Evolutionary conservation across 2,329 filamentous ascomycete genomes (phyloP).

Genomic region (Fusarium zealandicum): DNA sequence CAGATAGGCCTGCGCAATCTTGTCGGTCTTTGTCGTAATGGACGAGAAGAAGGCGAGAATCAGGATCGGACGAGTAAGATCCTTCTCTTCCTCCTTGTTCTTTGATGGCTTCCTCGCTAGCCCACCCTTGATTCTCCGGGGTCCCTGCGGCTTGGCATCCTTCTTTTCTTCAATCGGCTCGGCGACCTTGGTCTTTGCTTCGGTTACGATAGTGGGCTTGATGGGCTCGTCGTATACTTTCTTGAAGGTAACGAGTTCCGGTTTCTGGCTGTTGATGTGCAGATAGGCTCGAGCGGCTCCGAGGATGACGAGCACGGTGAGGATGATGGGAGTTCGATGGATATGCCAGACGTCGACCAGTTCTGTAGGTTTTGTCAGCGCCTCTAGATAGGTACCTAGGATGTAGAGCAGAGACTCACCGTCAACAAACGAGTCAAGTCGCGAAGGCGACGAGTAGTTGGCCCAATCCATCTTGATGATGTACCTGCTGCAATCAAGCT

Average conservation of each 20-base stretch:
- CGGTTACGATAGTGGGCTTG: conserved; percentile 12
- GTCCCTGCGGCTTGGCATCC: conserved; percentile 49
- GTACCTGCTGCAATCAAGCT: conserved; percentile 5
- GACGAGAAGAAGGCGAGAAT: conserved; percentile 89
- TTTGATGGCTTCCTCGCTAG: conserved; percentile 44
- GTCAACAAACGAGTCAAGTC: conserved; percentile 37
- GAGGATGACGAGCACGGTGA: conserved; percentile 50
- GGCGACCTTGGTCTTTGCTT: conserved; percentile 29
- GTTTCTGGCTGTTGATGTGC: conserved; percentile 46
- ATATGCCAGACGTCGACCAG: conserved; percentile 55
- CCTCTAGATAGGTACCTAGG: conserved; percentile 10
- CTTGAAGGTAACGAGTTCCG: conserved; percentile 49
- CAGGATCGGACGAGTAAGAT: conserved; percentile 63
- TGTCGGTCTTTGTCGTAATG: conserved; percentile 82
- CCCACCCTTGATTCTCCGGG: conserved; percentile 58
- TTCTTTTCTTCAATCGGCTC: conserved; percentile 40
- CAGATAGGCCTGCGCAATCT: conserved; percentile 70
- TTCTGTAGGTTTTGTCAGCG: conserved; percentile 39
- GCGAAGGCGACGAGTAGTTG: conserved; percentile 37
- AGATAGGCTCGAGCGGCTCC: conserved; percentile 53
- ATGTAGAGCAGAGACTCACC: conserved; percentile 23
- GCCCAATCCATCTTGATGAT: conserved; percentile 37
- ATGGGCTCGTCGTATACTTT: conserved; percentile 44
- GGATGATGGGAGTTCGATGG: conserved; percentile 54
- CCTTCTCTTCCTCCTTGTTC: conserved; percentile 37